Evolutionary conservation across 192 early-diverging fungal species (phyloP), one percentile per base, ranked within the genome.

Genomic region (Coemansia reversa): DNA sequence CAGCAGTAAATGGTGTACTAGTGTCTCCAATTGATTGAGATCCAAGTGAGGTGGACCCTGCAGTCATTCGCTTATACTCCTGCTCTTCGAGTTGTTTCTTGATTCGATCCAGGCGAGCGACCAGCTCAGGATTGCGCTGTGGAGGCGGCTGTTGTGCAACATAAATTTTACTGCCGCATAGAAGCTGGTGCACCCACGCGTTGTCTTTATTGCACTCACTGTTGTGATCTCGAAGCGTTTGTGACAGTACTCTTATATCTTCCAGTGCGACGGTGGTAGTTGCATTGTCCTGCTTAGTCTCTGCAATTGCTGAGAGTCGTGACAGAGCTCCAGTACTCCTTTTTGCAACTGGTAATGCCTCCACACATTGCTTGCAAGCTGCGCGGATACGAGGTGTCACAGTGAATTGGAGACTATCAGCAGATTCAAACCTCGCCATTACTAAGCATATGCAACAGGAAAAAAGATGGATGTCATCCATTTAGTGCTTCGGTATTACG

Each of bases 31-130:
- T 12, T 16, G 39, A 45, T 45, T 42, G 39, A 27, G 30, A 42
- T 25, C 20, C 56, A 33, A 45, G 39, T 30, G 61, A 35, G 19
- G 19, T 27, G 19, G 75, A 48, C 4, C 58, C 57, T 1, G 55
- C 25, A 1, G 70, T 72, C 78, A 81, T 81, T 4, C 63, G 53
- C 55, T 48, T 54, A 58, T 81, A 81, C 56, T 81, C 72, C 14
- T 60, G 63, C 53, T 75, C 78, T 20, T 81, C 78, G 7, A 81
- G 59, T 52, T 72, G 69, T 12, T 51, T 63, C 42, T 49, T 68
- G 56, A 81, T 75, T 28, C 62, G 58, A 45, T 75, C 62, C 52
- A 81, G 64, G 1, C 69, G 68, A 5, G 72, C 73, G 18, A 57
- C 73, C 9, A 81, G 66, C 62, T 70, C 69, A 5, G 78, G 78